Conservation (phyloP, 129 eudicot genomes). For the Helichrysum umbraculigerum region DNA sequence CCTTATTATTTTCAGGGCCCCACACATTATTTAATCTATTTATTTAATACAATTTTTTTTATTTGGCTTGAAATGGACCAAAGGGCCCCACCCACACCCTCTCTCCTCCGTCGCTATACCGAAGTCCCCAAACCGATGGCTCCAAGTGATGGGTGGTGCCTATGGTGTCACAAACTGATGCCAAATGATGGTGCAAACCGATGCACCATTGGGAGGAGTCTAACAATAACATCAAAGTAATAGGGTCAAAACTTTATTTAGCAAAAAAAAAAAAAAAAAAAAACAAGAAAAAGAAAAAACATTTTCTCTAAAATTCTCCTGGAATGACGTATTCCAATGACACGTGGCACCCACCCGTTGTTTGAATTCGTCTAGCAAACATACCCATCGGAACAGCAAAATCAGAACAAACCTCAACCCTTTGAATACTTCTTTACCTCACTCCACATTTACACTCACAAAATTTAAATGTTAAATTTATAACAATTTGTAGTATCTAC, state of each 20-base stretch:
- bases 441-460: slow-evolving; percentile 25
- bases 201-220: too few species aligned
- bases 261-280: not conserved
- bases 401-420: slow-evolving; percentile 27
- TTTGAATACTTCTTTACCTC: slow-evolving; percentile 12
- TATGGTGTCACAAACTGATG: too few species aligned
- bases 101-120: too few species aligned
- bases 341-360: slow-evolving; percentile 21
- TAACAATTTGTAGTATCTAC: too few species aligned
- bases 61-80: too few species aligned
- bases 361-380: slow-evolving; percentile 35
- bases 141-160: too few species aligned
- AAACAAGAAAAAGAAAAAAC: slow-evolving; percentile 11
- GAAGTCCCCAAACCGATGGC: too few species aligned
- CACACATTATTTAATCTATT: too few species aligned
- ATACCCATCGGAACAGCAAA: slow-evolving; percentile 18
- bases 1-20: too few species aligned
- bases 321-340: slow-evolving; percentile 21
- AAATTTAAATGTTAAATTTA: not conserved
- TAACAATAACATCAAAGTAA: not conserved
- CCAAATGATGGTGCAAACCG: too few species aligned
- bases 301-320: slow-evolving; percentile 10
- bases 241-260: not conserved
- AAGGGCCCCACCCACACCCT: too few species aligned
- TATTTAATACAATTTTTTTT: too few species aligned